Conservation (phyloP, 129 eudicot genomes). For the Artemisia tridentata region DNA sequence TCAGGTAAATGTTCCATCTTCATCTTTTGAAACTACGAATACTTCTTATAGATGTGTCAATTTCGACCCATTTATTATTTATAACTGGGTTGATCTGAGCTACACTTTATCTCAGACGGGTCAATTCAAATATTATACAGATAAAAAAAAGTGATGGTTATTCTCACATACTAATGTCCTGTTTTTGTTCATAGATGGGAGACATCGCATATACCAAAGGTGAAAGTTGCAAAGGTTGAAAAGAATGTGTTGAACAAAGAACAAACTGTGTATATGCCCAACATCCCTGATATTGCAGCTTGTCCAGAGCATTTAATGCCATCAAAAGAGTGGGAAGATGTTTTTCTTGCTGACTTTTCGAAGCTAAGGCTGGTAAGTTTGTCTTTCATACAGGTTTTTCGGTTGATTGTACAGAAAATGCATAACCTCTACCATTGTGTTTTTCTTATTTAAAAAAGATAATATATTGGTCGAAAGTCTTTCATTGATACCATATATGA, state of each 20-base stretch:
- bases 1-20: slow-evolving; percentile 51
- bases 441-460: too few relatives aligned
- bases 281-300: slow-evolving; percentile 69
- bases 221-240: slow-evolving; percentile 60
- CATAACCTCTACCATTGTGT: too few relatives aligned
- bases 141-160: neutral
- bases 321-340: slow-evolving; percentile 75
- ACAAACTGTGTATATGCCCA: slow-evolving; percentile 89
- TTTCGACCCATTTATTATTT: neutral
- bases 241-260: slow-evolving; percentile 51
- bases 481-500: too few relatives aligned
- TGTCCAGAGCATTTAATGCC: slow-evolving; percentile 84
- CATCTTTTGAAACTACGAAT: too few relatives aligned
- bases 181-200: slow-evolving; percentile 66
- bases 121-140: too few relatives aligned
- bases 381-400: neutral
- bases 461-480: too few relatives aligned
- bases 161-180: neutral
- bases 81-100: neutral
- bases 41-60: neutral
- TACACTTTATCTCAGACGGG: neutral
- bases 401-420: neutral
- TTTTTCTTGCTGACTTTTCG: slow-evolving; percentile 78
- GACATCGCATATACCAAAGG: slow-evolving; percentile 69
- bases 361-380: slow-evolving; percentile 69